Base-by-base conservation (phyloP, 2,329 filamentous ascomycete species). In the Emmonsia crescens region DNA sequence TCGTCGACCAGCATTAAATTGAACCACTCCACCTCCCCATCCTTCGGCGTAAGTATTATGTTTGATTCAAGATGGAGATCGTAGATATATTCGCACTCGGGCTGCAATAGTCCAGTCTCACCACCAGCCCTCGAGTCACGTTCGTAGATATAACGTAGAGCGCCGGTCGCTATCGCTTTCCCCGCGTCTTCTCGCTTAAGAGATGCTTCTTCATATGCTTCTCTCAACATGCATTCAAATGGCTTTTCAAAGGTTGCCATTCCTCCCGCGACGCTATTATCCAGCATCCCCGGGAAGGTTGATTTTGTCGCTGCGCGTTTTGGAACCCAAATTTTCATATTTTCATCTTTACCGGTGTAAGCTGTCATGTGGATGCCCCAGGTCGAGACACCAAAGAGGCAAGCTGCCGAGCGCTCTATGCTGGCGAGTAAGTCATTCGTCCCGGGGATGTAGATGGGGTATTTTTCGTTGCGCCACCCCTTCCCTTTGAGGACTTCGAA, bases 251-350 rank as follows among this genome's bases (percentile, higher is more conserved):
- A 88, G 0, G 89, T 89, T 72, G 88, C 86, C 67, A 97, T 86
- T 0, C 91, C 89, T 2, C 89, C 89, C 0, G 92, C 94, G 6
- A 96, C 94, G 1, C 91, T 91, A 74, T 97, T 99, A 75, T 99
- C 94, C 66, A 99, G 80, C 80, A 96, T 92, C n/a, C 88, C 83
- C 0, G 88, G 87, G 71, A 93, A 99, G 0, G 91, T 96, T 66
- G 89, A 85, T 79, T 97, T 99, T 62, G 79, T 83, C 58, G 79
- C 80, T 14, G 91, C 84, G 10, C 94, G 82, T 54, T 86, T 83
- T 3, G 94, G 89, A 1, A 96, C 84, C 93, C 94, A 97, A 48
- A 99, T 80, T 27, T 77, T 73, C 21, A n/a, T n/a, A n/a, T n/a
- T 10, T 3, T 42, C 10, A 8, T 21, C 24, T 10, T n/a, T 57